Evolutionary conservation across 2,329 filamentous ascomycete species (phyloP).

Genomic region (Cylindrodendrum hubeiense): DNA sequence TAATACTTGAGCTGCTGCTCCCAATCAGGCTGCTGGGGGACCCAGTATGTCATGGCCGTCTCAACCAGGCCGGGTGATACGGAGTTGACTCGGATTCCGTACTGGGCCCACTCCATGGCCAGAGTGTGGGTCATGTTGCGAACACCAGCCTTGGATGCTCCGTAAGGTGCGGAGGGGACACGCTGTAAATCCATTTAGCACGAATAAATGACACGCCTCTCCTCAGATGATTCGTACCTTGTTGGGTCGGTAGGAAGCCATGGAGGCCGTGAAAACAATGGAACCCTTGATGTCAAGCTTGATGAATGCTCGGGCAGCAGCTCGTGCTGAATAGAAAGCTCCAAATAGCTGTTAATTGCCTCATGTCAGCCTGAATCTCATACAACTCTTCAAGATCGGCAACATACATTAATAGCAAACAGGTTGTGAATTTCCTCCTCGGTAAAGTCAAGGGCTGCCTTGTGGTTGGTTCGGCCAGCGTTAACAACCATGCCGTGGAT

Average conservation of each 20-base stretch:
- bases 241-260: conserved; percentile 62
- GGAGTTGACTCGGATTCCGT: conserved; percentile 51
- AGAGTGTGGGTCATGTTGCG: conserved; percentile 54
- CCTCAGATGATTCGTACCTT: conserved; percentile 41
- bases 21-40: conserved; percentile 65
- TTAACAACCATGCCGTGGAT: conserved; percentile 65
- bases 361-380: background rate
- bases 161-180: conserved; percentile 56
- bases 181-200: background rate
- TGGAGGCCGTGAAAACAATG: conserved; percentile 60
- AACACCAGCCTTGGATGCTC: conserved; percentile 58
- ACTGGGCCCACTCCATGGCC: conserved; percentile 61
- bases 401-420: conserved; percentile 46
- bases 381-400: too few relatives aligned
- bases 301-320: conserved; percentile 57
- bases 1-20: conserved; percentile 69
- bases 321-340: conserved; percentile 58
- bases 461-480: conserved; percentile 64
- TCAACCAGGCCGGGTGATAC: conserved; percentile 40
- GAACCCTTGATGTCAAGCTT: conserved; percentile 49
- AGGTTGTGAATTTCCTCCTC: conserved; percentile 46
- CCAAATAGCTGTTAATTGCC: conserved; percentile 49
- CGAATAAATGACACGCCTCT: background rate
- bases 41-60: conserved; percentile 63
- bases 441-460: conserved; percentile 60